Conservation (phyloP, 495 filamentous ascomycete species). For the Bacidia gigantensis region DNA sequence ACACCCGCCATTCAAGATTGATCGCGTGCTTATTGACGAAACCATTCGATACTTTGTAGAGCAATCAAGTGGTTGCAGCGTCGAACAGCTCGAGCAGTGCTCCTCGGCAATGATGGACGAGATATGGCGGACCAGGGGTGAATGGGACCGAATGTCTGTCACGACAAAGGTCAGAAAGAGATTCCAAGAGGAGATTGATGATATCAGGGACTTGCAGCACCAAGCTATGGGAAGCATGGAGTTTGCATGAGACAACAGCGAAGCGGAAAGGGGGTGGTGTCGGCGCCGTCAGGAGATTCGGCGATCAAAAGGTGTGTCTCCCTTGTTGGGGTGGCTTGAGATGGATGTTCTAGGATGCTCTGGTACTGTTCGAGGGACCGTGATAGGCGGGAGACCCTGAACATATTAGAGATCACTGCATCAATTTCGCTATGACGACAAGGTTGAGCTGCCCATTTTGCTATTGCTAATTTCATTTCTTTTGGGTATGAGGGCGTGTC, state of each 20-base stretch:
- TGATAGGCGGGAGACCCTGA: neutral
- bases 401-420: neutral
- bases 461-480: too few relatives aligned
- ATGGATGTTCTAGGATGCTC: neutral
- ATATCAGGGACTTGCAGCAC: constrained; percentile 60
- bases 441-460: neutral
- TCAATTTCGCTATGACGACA: neutral
- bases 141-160: constrained; percentile 70
- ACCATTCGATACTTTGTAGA: constrained; percentile 47
- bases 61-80: constrained; percentile 61
- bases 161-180: constrained; percentile 42
- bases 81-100: constrained; percentile 92
- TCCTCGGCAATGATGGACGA: constrained; percentile 81
- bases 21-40: constrained; percentile 37
- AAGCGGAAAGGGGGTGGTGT: too few relatives aligned
- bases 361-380: neutral
- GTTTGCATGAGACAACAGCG: constrained; percentile 4
- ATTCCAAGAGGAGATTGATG: constrained; percentile 69
- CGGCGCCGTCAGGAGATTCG: neutral
- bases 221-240: constrained; percentile 25
- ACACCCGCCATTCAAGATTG: constrained; percentile 34
- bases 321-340: neutral
- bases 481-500: too few relatives aligned
- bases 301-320: neutral
- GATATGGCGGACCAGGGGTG: constrained; percentile 62